A percentile compares a stretch with the other conserved stretches of the same genome.
phyloP scores from a whole-genome alignment of 2,329 filamentous ascomycete species.

The Thielaviopsis populi region DNA sequence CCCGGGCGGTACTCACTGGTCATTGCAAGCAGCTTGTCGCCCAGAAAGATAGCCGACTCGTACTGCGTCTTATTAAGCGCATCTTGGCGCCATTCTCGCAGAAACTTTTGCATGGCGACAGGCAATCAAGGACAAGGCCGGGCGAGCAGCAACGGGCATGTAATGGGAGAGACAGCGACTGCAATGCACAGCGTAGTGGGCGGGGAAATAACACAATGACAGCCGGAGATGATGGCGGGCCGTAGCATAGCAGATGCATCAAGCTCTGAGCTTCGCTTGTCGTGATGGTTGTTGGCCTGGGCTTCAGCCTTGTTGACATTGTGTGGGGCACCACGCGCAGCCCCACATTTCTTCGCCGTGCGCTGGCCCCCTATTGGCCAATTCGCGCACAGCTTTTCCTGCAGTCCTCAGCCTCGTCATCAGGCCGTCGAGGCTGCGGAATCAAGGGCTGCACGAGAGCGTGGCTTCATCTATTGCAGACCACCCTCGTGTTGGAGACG shows the following conservation, averaged over 20 bases:
- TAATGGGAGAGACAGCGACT: too few species aligned
- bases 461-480: background rate
- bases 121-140: background rate
- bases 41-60: constrained; percentile 91
- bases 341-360: constrained; percentile 6
- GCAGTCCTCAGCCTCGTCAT: constrained; percentile 9
- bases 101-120: constrained; percentile 66
- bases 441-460: too few species aligned
- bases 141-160: too few species aligned
- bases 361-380: constrained; percentile 10
- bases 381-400: background rate
- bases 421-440: background rate
- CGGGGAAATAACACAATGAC: too few species aligned
- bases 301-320: constrained; percentile 12
- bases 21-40: constrained; percentile 87
- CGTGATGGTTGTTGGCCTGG: constrained; percentile 7
- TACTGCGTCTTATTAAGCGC: constrained; percentile 92
- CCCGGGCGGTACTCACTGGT: constrained; percentile 72
- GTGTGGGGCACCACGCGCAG: constrained; percentile 5
- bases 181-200: too few species aligned
- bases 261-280: background rate
- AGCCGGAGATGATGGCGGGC: too few species aligned
- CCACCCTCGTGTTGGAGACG: background rate
- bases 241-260: too few species aligned
- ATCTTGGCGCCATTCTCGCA: constrained; percentile 90